Evolutionary conservation across 225 moss, liverwort and hornwort species (phyloP).

Genomic region (Physcomitrium patens): DNA sequence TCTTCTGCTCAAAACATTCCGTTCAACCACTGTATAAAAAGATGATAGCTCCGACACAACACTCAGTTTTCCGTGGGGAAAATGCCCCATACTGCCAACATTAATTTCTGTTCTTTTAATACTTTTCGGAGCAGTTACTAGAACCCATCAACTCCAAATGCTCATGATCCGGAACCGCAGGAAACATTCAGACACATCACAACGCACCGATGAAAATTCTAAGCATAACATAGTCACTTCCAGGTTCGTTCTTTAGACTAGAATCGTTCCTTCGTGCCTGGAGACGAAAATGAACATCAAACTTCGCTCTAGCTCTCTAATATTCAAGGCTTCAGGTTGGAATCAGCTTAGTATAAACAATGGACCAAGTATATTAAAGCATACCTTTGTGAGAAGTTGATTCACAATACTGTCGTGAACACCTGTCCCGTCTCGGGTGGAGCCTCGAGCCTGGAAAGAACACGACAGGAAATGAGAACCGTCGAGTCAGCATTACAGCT

Average conservation of each 20-base stretch:
- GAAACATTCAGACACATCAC: not conserved
- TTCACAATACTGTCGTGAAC: constrained; percentile 99
- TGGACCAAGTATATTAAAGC: no score
- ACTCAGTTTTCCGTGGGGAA: constrained; percentile 1
- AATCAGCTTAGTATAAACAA: no score
- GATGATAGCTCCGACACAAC: not conserved
- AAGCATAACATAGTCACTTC: no score
- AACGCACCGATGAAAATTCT: not conserved
- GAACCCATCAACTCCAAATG: not conserved
- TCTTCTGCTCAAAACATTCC: not conserved
- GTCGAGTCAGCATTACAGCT: constrained; percentile 15
- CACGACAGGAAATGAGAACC: constrained; percentile 19
- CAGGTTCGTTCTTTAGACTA: no score
- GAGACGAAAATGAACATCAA: not conserved
- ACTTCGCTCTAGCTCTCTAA: no score
- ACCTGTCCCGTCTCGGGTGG: constrained; percentile 95
- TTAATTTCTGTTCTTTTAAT: constrained; percentile 8
- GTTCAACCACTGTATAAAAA: constrained; percentile 9
- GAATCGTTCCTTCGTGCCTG: constrained; percentile 13
- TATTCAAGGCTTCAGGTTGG: no score
- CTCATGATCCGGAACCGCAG: no score
- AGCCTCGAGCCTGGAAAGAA: constrained; percentile 74
- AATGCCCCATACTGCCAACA: constrained; percentile 3
- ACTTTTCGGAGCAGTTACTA: not conserved
- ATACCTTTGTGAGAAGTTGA: constrained; percentile 93